A percentile compares a stretch with the other conserved stretches of the same genome.
Conservation (phyloP, 768 basidiomycete species). For the Psilocybe cubensis region DNA sequence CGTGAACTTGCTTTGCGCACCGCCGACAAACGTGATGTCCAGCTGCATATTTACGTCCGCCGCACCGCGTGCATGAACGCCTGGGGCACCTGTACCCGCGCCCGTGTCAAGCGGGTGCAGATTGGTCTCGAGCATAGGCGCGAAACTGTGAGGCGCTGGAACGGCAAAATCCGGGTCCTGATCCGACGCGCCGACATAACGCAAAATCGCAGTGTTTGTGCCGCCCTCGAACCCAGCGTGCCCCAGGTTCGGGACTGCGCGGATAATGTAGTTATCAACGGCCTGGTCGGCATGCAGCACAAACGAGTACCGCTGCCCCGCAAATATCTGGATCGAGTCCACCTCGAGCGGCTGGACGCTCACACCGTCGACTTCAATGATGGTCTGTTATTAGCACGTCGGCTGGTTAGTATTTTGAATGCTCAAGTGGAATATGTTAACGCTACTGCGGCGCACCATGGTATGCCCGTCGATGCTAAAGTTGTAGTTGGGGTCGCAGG, state of each 20-base stretch:
- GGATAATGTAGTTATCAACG: slow-evolving; percentile 47
- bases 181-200: background rate
- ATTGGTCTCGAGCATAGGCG: slow-evolving; percentile 36
- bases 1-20: slow-evolving; percentile 6
- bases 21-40: slow-evolving; percentile 28
- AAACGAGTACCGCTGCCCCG: slow-evolving; percentile 50
- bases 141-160: slow-evolving; percentile 35
- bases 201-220: slow-evolving; percentile 50
- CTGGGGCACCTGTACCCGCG: slow-evolving; percentile 30
- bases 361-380: slow-evolving; percentile 44
- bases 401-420: too few relatives aligned
- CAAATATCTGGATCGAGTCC: slow-evolving; percentile 33
- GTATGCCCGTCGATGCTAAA: slow-evolving; percentile 49
- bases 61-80: slow-evolving; percentile 34
- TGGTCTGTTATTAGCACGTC: too few relatives aligned
- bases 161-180: slow-evolving; percentile 39
- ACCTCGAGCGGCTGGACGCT: slow-evolving; percentile 38
- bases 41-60: slow-evolving; percentile 40
- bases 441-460: too few relatives aligned
- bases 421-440: too few relatives aligned
- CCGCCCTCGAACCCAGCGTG: slow-evolving; percentile 30
- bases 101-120: slow-evolving; percentile 34
- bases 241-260: slow-evolving; percentile 35
- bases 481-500: slow-evolving; percentile 45
- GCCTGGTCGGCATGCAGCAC: slow-evolving; percentile 40